These are phyloP conservation scores for Berkeleyomyces rouxiae DNA, from an alignment of 2,329 filamentous ascomycete genomes.

Conservation along the genomic window DNA sequence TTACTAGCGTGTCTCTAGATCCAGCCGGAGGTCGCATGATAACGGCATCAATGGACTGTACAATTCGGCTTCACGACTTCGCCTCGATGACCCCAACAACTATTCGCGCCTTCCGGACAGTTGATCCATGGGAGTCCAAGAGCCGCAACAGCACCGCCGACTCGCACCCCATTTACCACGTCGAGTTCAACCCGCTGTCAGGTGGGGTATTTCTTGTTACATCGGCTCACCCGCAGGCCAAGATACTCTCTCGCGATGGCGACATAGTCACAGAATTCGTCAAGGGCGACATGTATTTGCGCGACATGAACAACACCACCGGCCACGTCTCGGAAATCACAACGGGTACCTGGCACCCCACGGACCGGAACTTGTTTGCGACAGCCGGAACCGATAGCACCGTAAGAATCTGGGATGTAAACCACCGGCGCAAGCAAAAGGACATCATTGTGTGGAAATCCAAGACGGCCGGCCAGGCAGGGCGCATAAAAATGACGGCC, in stretches of 20 bases:
- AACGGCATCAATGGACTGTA: slow-evolving; percentile 83
- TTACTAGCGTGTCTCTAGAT: slow-evolving; percentile 74
- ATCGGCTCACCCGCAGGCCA: slow-evolving; percentile 76
- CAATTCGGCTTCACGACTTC: slow-evolving; percentile 86
- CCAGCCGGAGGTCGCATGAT: slow-evolving; percentile 69
- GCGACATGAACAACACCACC: slow-evolving; percentile 95
- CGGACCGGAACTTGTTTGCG: slow-evolving; percentile 66
- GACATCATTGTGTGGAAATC: slow-evolving; percentile 95
- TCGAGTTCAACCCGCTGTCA: slow-evolving; percentile 70
- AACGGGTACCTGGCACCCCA: slow-evolving; percentile 79
- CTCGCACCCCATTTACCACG: slow-evolving; percentile 73
- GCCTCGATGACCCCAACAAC: slow-evolving; percentile 91
- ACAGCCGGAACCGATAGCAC: slow-evolving; percentile 94
- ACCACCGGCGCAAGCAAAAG: slow-evolving; percentile 75
- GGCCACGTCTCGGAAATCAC: slow-evolving; percentile 88
- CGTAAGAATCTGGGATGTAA: slow-evolving; percentile 90
- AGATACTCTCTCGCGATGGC: slow-evolving; percentile 77
- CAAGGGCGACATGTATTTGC: slow-evolving; percentile 96
- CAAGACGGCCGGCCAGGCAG: slow-evolving; percentile 69
- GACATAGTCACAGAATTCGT: slow-evolving; percentile 74
- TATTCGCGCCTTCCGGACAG: slow-evolving; percentile 77
- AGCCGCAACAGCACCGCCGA: slow-evolving; percentile 50
- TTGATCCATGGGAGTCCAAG: slow-evolving; percentile 74
- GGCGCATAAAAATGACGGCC: slow-evolving; percentile 83
- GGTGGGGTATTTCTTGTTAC: slow-evolving; percentile 72